Evolutionary conservation across 2,329 filamentous ascomycete genomes (phyloP).

Genomic region (Fusarium floridanum): DNA sequence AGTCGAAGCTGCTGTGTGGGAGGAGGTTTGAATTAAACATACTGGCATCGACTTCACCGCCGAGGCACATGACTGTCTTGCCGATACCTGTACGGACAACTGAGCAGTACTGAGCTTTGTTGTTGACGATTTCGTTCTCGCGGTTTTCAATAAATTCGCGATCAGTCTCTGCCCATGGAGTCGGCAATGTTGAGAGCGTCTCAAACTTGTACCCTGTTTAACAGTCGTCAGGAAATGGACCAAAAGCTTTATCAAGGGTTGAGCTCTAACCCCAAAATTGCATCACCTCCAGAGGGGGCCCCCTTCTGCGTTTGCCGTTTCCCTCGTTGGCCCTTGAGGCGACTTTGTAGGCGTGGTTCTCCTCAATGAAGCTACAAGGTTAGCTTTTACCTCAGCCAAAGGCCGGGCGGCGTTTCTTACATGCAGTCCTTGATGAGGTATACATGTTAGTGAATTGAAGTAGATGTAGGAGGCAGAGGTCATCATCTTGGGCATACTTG

Average conservation of each 20-base stretch:
- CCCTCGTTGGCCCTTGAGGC: slow-evolving; percentile 69
- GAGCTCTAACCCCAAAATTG: slow-evolving; percentile 82
- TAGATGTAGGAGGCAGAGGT: not conserved
- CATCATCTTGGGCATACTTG: slow-evolving; percentile 72
- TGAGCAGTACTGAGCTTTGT: slow-evolving; percentile 95
- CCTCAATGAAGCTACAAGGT: slow-evolving; percentile 84
- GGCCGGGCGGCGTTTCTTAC: slow-evolving; percentile 53
- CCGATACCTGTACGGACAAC: slow-evolving; percentile 91
- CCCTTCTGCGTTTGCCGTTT: slow-evolving; percentile 49
- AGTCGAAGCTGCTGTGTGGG: too few relatives aligned
- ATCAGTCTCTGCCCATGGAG: slow-evolving; percentile 78
- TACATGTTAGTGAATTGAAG: slow-evolving; percentile 24
- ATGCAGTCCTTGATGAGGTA: slow-evolving; percentile 62
- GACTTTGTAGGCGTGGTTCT: slow-evolving; percentile 82
- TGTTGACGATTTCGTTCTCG: slow-evolving; percentile 80
- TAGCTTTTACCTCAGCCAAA: not conserved
- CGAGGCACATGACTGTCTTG: slow-evolving; percentile 79
- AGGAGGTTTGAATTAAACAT: slow-evolving; percentile 44
- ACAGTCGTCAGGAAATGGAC: not conserved
- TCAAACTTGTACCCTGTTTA: slow-evolving; percentile 93
- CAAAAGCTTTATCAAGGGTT: not conserved
- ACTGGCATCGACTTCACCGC: slow-evolving; percentile 94
- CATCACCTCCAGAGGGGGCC: slow-evolving; percentile 81
- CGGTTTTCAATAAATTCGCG: slow-evolving; percentile 85
- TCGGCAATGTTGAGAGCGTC: slow-evolving; percentile 80